Evolutionary conservation across 2,329 filamentous ascomycete genomes (phyloP), one percentile per base, ranked within the genome.

Genomic region (Phialemoniopsis sp.): DNA sequence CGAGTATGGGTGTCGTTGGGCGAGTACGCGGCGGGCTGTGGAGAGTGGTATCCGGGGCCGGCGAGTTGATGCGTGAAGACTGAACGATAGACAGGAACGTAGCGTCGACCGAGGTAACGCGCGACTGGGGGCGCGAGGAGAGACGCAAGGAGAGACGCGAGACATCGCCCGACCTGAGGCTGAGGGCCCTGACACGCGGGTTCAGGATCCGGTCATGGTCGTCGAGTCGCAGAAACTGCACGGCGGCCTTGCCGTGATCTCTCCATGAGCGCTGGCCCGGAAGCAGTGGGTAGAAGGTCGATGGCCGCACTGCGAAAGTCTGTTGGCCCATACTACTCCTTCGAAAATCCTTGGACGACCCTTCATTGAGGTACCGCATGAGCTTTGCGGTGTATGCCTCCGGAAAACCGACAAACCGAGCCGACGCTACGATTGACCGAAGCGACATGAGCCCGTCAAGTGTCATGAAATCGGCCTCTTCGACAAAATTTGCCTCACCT

Each of bases 341-440:
- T 26, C 21, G 21, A 6, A 26, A 6, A 10, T 26, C 21, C 6
- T 32, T 36, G 1, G 32, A 28, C 3, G 15, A 12, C 13, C 42
- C 8, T 1, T 51, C 46, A 30, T 63, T 61, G 7, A 64, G 21
- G 1, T 49, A 46, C 13, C 46, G 36, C 10, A 62, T 38, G 18
- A 64, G 48, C 8, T 38, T 41, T 18, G 49, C 40, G 1, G 57
- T 55, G 42, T 61, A 64, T 0, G 34, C 12, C 12, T 60, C 52
- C 41, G 47, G 53, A 43, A 67, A 65, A 3, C 64, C 64, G 16
- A 55, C 60, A 39, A 67, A 55, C 14, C 64, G 57, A 7, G 60
- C 42, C 1, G 60, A 58, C 28, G 49, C 42, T 33, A 66, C 39
- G 2, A 53, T 48, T 5, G 52, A 58, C 10, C 43, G 47, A 3